These are phyloP conservation scores for Nemania diffusa DNA, from an alignment of 2,329 filamentous ascomycete genomes.

Conservation along the genomic window DNA sequence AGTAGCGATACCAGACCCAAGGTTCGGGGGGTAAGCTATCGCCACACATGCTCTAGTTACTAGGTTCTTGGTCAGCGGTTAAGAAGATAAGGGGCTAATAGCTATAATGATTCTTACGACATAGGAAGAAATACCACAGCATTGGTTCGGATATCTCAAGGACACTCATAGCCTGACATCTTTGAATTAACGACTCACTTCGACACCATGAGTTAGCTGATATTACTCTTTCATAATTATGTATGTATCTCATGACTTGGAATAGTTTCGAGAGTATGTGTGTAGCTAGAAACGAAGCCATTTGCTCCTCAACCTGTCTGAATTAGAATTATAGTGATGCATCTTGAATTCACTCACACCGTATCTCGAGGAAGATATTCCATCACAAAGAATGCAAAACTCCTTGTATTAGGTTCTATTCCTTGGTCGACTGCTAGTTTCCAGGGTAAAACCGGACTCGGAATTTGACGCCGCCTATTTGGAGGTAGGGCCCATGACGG, in stretches of 20 bases:
- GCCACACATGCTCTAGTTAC: constrained; percentile 23
- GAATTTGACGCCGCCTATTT: background rate
- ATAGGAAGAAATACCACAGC: constrained; percentile 26
- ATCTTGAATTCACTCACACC: constrained; percentile 3
- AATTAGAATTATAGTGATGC: background rate
- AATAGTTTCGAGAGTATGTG: background rate
- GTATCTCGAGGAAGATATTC: constrained; percentile 12
- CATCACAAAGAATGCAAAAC: constrained; percentile 9
- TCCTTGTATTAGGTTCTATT: too few species aligned
- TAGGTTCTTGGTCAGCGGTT: constrained; percentile 3
- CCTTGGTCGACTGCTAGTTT: background rate
- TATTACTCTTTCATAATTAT: background rate
- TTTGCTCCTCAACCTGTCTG: background rate
- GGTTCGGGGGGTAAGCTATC: constrained; percentile 21
- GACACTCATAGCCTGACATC: background rate
- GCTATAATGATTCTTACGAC: constrained; percentile 5
- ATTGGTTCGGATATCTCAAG: constrained; percentile 8
- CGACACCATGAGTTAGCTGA: background rate
- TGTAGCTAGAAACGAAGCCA: background rate
- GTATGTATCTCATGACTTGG: too few species aligned
- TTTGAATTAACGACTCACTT: background rate
- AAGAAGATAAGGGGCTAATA: background rate
- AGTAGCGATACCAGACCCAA: background rate
- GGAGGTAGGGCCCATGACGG: background rate
- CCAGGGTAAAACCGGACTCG: constrained; percentile 11